phyloP scores from a whole-genome alignment of 441 rosid species.

The Pelargonium cotyledonis region DNA sequence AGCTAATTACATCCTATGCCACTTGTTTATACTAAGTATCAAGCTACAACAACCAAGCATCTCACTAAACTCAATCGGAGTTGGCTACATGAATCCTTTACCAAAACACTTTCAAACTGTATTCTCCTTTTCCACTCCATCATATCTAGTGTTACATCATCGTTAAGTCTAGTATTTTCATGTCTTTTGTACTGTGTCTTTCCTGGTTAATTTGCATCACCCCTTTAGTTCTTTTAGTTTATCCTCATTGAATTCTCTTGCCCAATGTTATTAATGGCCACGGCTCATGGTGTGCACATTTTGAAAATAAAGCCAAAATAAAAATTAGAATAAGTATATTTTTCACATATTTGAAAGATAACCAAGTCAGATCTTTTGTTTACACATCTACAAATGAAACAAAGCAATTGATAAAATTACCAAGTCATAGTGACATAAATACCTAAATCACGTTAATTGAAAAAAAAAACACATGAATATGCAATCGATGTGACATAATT shows the following conservation, averaged over 20 bases:
- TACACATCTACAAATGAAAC: too few relatives aligned
- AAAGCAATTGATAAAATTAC: too few relatives aligned
- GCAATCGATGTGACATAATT: too few relatives aligned
- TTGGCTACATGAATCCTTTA: neutral
- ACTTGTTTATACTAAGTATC: neutral
- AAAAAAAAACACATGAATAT: too few relatives aligned
- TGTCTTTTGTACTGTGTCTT: neutral
- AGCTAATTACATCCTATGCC: neutral
- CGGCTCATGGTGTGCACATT: too few relatives aligned
- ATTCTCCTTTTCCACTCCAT: neutral
- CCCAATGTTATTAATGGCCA: neutral
- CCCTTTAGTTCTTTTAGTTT: neutral
- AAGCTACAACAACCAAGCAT: neutral
- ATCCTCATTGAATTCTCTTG: neutral
- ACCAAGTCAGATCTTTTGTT: too few relatives aligned
- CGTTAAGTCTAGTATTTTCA: neutral
- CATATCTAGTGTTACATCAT: neutral
- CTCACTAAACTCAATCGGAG: neutral
- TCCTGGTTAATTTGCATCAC: neutral
- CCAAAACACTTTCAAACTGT: neutral
- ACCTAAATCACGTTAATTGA: too few relatives aligned
- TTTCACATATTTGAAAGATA: too few relatives aligned
- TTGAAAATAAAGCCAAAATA: too few relatives aligned
- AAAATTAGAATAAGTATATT: too few relatives aligned
- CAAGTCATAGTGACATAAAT: too few relatives aligned